phyloP scores from a whole-genome alignment of 2,329 filamentous ascomycete species.

The Epichloe elymi region DNA sequence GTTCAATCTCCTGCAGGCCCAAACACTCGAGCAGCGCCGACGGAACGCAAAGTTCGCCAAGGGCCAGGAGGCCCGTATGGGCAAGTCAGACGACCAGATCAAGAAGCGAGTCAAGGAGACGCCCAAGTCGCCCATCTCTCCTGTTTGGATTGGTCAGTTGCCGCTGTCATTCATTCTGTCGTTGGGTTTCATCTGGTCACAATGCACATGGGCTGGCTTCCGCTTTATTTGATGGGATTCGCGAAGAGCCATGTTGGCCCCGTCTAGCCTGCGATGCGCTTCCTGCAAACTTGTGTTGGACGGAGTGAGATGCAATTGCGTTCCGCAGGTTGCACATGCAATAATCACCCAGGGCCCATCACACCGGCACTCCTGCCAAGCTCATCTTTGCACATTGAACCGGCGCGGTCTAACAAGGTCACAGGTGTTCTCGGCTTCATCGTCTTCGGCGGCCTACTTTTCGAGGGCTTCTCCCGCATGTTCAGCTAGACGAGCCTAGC shows the following conservation, averaged over 20 bases:
- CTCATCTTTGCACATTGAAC: background rate
- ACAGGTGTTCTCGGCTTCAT: constrained; percentile 45
- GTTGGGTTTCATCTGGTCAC: background rate
- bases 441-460: constrained; percentile 46
- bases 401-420: background rate
- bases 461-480: constrained; percentile 43
- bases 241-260: too few species aligned
- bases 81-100: constrained; percentile 54
- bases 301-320: background rate
- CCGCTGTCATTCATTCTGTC: background rate
- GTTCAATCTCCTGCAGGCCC: constrained; percentile 39
- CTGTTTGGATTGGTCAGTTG: constrained; percentile 49
- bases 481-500: constrained; percentile 20
- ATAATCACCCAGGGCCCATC: too few species aligned
- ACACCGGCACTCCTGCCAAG: background rate
- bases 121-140: constrained; percentile 47
- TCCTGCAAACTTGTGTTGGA: background rate
- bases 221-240: too few species aligned
- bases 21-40: constrained; percentile 74
- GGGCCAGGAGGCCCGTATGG: constrained; percentile 58
- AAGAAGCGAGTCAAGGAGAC: constrained; percentile 46
- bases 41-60: constrained; percentile 70
- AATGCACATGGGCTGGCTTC: too few species aligned
- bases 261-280: background rate
- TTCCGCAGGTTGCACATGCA: background rate